These are phyloP conservation scores for Toxicodendron radicans DNA, from an alignment of 345 rosid genomes.

Conservation along the genomic window DNA sequence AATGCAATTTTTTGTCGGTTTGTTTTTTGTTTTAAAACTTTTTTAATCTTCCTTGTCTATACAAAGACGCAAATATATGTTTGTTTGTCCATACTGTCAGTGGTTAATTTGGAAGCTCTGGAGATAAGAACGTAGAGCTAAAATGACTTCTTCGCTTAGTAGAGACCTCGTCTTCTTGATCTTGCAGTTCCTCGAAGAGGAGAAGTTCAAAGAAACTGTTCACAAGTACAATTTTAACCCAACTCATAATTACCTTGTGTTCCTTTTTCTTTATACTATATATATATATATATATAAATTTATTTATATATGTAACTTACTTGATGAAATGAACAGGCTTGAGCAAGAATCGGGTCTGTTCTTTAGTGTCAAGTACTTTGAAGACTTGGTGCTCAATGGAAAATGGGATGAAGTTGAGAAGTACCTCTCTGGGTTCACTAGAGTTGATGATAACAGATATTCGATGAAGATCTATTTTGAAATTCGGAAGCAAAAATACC, in stretches of 20 bases:
- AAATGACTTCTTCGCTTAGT: constrained; percentile 34
- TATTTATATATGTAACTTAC: neutral
- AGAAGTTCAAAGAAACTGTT: constrained; percentile 37
- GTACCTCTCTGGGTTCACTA: constrained; percentile 42
- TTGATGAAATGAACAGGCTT: constrained; percentile 30
- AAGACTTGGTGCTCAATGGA: constrained; percentile 37
- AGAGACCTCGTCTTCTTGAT: constrained; percentile 44
- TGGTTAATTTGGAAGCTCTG: constrained; percentile 8
- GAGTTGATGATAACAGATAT: constrained; percentile 34
- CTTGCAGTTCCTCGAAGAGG: constrained; percentile 46
- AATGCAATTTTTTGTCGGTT: neutral
- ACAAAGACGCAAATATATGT: neutral
- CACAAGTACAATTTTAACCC: constrained; percentile 29
- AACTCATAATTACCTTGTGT: too few relatives aligned
- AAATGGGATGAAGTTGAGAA: constrained; percentile 45
- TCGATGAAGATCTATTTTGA: constrained; percentile 47
- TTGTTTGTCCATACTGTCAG: constrained; percentile 1
- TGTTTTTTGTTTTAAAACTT: neutral
- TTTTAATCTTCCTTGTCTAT: neutral
- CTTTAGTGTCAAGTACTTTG: constrained; percentile 38
- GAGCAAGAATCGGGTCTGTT: constrained; percentile 43
- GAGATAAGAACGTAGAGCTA: constrained; percentile 18
- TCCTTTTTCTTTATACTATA: neutral
- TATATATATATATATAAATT: too few relatives aligned
- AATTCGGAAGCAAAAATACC: constrained; percentile 44